Evolutionary conservation across 2,329 filamentous ascomycete genomes (phyloP), one percentile per base, ranked within the genome.

Genomic region (Leptodontidium sp.): DNA sequence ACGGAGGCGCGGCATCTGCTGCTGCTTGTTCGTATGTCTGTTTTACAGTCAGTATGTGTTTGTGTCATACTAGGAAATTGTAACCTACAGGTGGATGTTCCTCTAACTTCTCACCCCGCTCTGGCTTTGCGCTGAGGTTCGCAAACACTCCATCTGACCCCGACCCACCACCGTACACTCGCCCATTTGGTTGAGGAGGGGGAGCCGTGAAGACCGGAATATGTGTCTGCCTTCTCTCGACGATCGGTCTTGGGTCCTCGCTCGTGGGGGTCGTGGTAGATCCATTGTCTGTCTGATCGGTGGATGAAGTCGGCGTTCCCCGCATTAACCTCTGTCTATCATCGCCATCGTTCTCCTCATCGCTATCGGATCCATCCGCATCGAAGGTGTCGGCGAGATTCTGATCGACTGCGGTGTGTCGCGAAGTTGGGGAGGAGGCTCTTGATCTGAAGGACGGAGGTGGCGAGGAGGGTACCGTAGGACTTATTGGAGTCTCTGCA

Each of bases 21-120:
- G 96, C 96, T 17, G 96, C 96, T 88, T 98, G 95, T 85, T 99
- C 96, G 80, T 99, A 99, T 45, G 95, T 94, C 93, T 98, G 76
- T 17, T 69, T 55, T 52, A 29, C 12, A 38, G 26, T 76, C 32
- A 72, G 43, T 49, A 61, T 57, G n/a, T 15, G 35, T n/a, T 40
- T 15, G 7, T 53, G 29, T 63, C 15, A 59, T 68, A 38, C 70
- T 52, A 64, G 61, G 35, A 15, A 15, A 21, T 24, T 32, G n/a
- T 15, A 26, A 88, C 93, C 73, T 89, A 97, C 94, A 66, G 96
- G 96, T 83, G 96, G 96, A 80, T 93, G 87, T 81, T 99, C 96
- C 71, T 99, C 96, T 68, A 92, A 84, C 74, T 90, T 88, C 71
- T 93, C 91, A 35, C 90, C 91, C 53, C 89, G 85, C 75, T 97